Percentiles rank a stretch among this genome's conserved stretches.
phyloP scores from a whole-genome alignment of 805 yeast genomes.

The Yamadazyma sp. region DNA sequence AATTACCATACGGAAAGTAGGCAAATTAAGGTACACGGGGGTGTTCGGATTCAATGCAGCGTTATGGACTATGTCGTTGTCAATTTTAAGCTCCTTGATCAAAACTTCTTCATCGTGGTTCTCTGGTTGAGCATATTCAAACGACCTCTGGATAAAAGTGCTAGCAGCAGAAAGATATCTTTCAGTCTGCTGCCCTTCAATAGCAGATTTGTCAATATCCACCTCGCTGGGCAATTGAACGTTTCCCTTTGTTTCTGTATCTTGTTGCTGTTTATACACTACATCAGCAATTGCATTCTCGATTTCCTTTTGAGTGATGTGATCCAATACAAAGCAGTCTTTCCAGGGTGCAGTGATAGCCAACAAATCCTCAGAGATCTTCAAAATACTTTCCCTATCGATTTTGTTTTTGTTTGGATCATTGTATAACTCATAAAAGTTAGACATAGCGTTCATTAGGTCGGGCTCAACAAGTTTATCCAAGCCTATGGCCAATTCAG shows the following conservation, averaged over 20 bases:
- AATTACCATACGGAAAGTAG: slow-evolving; percentile 92
- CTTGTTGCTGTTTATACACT: slow-evolving; percentile 43
- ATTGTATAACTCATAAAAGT: slow-evolving; percentile 78
- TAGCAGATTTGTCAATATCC: slow-evolving; percentile 59
- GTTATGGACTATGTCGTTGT: slow-evolving; percentile 54
- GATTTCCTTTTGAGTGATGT: slow-evolving; percentile 58
- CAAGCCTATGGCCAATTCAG: slow-evolving; percentile 71
- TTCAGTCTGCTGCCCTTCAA: slow-evolving; percentile 66
- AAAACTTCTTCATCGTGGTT: slow-evolving; percentile 43
- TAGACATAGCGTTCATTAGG: slow-evolving; percentile 73
- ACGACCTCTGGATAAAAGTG: slow-evolving; percentile 79
- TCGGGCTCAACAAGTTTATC: slow-evolving; percentile 69
- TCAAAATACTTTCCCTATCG: slow-evolving; percentile 75
- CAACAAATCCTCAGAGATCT: slow-evolving; percentile 82
- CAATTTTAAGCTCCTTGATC: slow-evolving; percentile 38
- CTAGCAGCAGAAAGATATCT: slow-evolving; percentile 86
- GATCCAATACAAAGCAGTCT: slow-evolving; percentile 66
- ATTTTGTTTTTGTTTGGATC: slow-evolving; percentile 54
- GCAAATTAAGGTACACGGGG: slow-evolving; percentile 71
- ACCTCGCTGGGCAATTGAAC: slow-evolving; percentile 58
- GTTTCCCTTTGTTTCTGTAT: slow-evolving; percentile 20
- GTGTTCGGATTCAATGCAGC: slow-evolving; percentile 80
- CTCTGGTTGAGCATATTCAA: slow-evolving; percentile 82
- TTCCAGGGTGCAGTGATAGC: slow-evolving; percentile 85
- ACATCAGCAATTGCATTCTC: slow-evolving; percentile 68